Evolutionary conservation across 345 rosid genomes (phyloP), one percentile per base, ranked within the genome.

Genomic region (Lepidium didymum): DNA sequence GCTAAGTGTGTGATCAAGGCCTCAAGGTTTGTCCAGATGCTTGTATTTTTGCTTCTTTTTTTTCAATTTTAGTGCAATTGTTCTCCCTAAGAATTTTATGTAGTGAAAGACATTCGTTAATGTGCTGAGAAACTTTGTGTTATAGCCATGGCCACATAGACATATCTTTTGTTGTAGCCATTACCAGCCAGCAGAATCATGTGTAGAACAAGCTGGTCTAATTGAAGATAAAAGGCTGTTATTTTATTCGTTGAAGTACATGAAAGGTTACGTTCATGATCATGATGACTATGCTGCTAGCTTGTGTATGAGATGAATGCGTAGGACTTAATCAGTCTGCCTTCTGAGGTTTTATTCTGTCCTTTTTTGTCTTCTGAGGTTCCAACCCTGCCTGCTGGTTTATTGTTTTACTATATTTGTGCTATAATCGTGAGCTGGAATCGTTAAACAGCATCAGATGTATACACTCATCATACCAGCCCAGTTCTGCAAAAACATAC

Each of bases 1-100:
- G 86, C 95, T 56, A 81, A 70, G 38, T 89, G 87, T 76, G 91
- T 87, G 55, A 78, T 92, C 46, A 92, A 89, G 96, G 82, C 41
- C 11, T 3, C 29, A 25, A 42, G 68, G 15, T 21, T 86, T 78
- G 41, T 74, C 59, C 82, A 85, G 64, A 75, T 92, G 70, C 75
- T 92, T 47, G 44, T 80, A 70, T 68, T 76, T 40, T 15, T 40
- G 61, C 2, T 8, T 41, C 35, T 16, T 40, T 38, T 11, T 54
- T 19, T 19, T 19, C 21, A 19, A 33, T 68, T 40, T 66, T 16
- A 4, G n/a, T 42, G 63, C 36, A 25, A 27, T 35, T 58, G 36
- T 42, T 61, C 47, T 19, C 38, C 19, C 61, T 12, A 19, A 1
- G 7, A 44, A 42, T 36, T 35, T 46, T 43, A 60, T 31, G 19